A percentile compares a stretch with the other conserved stretches of the same genome.
These are phyloP conservation scores for Arabidopsis hybrid DNA, from an alignment of 441 rosid species.

Conservation along the genomic window DNA sequence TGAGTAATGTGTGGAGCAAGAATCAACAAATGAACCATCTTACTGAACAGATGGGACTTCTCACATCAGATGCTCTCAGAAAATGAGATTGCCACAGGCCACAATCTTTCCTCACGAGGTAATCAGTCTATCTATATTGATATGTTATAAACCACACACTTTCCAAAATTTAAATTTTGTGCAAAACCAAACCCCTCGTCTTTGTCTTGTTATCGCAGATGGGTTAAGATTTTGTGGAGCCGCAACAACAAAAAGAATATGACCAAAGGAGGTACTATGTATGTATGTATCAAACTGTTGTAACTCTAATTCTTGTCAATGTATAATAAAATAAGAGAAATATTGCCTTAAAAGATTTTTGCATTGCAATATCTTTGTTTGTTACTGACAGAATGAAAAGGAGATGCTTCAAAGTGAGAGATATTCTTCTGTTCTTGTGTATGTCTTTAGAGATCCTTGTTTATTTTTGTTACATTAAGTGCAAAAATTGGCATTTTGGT, in stretches of 20 bases:
- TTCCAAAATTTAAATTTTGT: background rate
- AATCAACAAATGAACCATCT: slow-evolving; percentile 58
- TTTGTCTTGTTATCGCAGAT: slow-evolving; percentile 33
- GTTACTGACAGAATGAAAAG: background rate
- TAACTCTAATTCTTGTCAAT: slow-evolving; percentile 31
- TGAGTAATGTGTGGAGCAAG: slow-evolving; percentile 50
- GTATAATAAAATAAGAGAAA: slow-evolving; percentile 32
- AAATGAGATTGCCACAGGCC: slow-evolving; percentile 41
- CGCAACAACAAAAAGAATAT: slow-evolving; percentile 9
- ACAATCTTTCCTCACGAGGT: slow-evolving; percentile 19
- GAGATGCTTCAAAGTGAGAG: background rate
- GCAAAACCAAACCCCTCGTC: background rate
- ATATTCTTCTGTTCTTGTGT: background rate
- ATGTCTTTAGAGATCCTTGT: slow-evolving; percentile 1
- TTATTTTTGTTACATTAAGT: too few species aligned
- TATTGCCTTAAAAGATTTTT: background rate
- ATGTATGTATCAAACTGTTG: slow-evolving; percentile 28
- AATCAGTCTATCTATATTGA: slow-evolving; percentile 4
- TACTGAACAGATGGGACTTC: slow-evolving; percentile 69
- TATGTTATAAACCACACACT: slow-evolving; percentile 7
- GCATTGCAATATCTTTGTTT: background rate
- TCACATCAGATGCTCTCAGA: slow-evolving; percentile 47
- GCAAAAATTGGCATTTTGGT: too few species aligned
- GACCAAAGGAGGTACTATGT: slow-evolving; percentile 12
- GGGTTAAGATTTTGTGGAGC: slow-evolving; percentile 26